Evolutionary conservation across 2,329 filamentous ascomycete genomes (phyloP).

Genomic region (Talaromyces sp.): DNA sequence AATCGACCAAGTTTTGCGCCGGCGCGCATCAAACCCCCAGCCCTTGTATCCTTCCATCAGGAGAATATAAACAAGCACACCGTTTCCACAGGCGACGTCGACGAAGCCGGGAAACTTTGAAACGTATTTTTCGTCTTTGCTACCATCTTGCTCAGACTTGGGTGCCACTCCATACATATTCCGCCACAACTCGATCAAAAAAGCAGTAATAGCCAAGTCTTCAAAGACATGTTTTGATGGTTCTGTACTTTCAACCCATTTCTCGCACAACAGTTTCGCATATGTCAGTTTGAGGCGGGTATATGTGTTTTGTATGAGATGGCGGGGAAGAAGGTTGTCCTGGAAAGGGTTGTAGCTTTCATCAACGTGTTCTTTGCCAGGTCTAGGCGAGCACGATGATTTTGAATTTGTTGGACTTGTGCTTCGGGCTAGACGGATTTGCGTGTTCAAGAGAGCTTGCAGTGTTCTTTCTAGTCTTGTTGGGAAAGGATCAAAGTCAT

Average conservation of each 20-base stretch:
- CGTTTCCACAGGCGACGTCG: slow-evolving; percentile 94
- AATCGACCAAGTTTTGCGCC: slow-evolving; percentile 74
- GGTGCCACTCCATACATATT: slow-evolving; percentile 62
- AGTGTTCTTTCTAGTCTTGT: slow-evolving; percentile 35
- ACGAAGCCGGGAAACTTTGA: slow-evolving; percentile 76
- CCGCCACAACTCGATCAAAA: slow-evolving; percentile 84
- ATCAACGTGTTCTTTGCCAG: slow-evolving; percentile 27
- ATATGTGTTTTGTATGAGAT: slow-evolving; percentile 76
- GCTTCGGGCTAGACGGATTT: slow-evolving; percentile 29
- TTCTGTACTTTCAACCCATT: slow-evolving; percentile 83
- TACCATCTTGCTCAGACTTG: slow-evolving; percentile 12
- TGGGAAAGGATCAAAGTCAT: slow-evolving; percentile 29
- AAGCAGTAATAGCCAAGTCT: slow-evolving; percentile 83
- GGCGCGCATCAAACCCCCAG: slow-evolving; percentile 88
- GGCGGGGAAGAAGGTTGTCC: slow-evolving; percentile 72
- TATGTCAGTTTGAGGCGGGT: slow-evolving; percentile 72
- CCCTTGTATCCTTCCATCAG: slow-evolving; percentile 73
- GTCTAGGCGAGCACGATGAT: neutral
- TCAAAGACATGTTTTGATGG: slow-evolving; percentile 93
- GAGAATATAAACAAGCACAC: slow-evolving; percentile 79
- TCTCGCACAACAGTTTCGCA: slow-evolving; percentile 62
- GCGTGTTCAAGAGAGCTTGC: slow-evolving; percentile 29
- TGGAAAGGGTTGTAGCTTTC: slow-evolving; percentile 76
- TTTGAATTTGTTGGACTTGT: slow-evolving; percentile 12
- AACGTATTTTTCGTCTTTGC: neutral